Evolutionary conservation across 768 basidiomycete genomes (phyloP), one percentile per base, ranked within the genome.

Genomic region (Trametes cubensis): DNA sequence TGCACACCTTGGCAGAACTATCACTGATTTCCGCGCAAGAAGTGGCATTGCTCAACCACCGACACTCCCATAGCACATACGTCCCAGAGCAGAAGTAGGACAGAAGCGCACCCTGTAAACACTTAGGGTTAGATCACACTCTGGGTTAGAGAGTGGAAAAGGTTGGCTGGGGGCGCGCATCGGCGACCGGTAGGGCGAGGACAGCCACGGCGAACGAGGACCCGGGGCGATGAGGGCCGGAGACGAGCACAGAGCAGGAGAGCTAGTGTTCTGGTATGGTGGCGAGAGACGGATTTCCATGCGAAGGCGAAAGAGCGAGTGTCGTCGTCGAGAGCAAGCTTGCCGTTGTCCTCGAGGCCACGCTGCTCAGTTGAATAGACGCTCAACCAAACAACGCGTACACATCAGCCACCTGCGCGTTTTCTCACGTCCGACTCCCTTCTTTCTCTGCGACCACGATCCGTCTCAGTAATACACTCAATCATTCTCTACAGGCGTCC

Each of bases 111-210:
- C 62, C 75, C 78, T 69, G 69, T 68, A 69, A 63, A 70, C 68
- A 71, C 77, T 80, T 86, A 85, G 83, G 85, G 85, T 86, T 86
- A 85, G 82, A 81, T 78, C 73, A 74, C 82, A 81, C 81, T 77
- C 73, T 75, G 70, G 63, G 70, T 67, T 72, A 71, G 73, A 75
- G 77, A 78, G 79, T 75, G 79, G 76, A 79, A 73, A 74, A 67
- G 81, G 82, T 79, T 84, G 82, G 81, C 79, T 81, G 76, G 71
- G 75, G 76, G 62, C 64, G 72, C 67, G 67, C 69, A 55, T 65
- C 64, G 66, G 61, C 67, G 62, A 60, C 64, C 72, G 78, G 75
- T 34, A 69, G 63, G 44, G 62, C 62, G 67, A 59, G 57, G 58
- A 66, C 58, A 41, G 64, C 62, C 67, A 57, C 55, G 47, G 63